Conservation (phyloP, 2,329 filamentous ascomycete species). For the Emydomyces testavorans region DNA sequence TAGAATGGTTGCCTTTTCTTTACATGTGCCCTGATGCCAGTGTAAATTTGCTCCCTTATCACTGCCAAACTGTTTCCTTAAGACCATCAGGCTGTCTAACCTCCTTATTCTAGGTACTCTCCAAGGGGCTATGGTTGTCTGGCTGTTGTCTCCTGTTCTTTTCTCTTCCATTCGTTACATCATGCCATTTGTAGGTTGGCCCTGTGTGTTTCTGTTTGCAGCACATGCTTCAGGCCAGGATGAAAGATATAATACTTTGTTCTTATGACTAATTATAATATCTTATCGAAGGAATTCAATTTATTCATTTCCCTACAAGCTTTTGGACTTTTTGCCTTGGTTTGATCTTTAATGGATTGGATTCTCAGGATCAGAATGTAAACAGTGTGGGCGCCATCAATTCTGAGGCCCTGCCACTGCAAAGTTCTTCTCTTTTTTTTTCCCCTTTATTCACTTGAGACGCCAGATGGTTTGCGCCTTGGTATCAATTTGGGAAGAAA, state of each 20-base stretch:
- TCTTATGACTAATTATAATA: constrained; percentile 1
- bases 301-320: background rate
- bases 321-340: background rate
- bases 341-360: background rate
- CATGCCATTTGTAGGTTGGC: constrained; percentile 1
- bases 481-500: no score
- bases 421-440: no score
- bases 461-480: no score
- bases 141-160: background rate
- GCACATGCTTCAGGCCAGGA: background rate
- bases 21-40: constrained; percentile 2
- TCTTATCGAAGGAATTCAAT: background rate
- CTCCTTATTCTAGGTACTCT: background rate
- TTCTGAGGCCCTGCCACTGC: no score
- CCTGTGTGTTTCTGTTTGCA: constrained; percentile 3
- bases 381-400: no score
- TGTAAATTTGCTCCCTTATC: constrained; percentile 8
- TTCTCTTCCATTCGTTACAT: background rate
- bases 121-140: background rate
- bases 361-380: no score
- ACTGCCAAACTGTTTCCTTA: constrained; percentile 10
- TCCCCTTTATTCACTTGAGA: no score
- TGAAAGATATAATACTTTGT: background rate
- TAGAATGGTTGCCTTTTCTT: constrained; percentile 18
- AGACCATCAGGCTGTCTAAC: background rate